Evolutionary conservation across 1,284 basidiomycete genomes (phyloP).

Genomic region (Boletus holoroseus): DNA sequence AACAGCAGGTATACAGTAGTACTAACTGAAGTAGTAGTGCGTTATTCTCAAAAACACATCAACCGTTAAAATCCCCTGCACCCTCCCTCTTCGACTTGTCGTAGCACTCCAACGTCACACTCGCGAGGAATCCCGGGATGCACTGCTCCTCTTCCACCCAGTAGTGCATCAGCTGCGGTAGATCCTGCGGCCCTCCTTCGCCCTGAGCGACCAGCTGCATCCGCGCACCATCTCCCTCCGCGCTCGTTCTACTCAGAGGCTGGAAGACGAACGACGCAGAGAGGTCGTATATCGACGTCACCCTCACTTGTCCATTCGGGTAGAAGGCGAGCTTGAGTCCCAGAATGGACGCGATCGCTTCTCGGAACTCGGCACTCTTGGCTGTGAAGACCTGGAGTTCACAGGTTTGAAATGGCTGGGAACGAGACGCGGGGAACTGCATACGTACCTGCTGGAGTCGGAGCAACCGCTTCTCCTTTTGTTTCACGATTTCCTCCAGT

Average conservation of each 20-base stretch:
- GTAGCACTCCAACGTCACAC: slow-evolving; percentile 69
- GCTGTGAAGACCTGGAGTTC: slow-evolving; percentile 56
- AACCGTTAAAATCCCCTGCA: not conserved
- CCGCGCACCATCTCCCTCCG: slow-evolving; percentile 39
- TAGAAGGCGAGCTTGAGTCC: slow-evolving; percentile 83
- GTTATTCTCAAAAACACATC: not conserved
- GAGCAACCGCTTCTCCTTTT: slow-evolving; percentile 71
- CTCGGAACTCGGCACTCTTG: slow-evolving; percentile 77
- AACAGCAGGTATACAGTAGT: not conserved
- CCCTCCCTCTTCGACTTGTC: slow-evolving; percentile 47
- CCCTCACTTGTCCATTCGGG: slow-evolving; percentile 75
- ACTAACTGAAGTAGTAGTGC: not conserved
- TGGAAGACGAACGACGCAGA: slow-evolving; percentile 68
- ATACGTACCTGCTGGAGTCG: slow-evolving; percentile 60
- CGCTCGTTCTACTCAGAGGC: slow-evolving; percentile 36
- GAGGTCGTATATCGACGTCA: slow-evolving; percentile 77
- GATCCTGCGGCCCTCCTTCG: slow-evolving; percentile 62
- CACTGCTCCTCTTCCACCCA: slow-evolving; percentile 71
- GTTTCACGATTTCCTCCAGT: slow-evolving; percentile 53
- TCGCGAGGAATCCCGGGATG: slow-evolving; percentile 71
- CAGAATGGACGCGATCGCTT: slow-evolving; percentile 73
- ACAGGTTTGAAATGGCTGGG: not conserved
- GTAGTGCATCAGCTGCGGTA: slow-evolving; percentile 61
- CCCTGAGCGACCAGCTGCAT: slow-evolving; percentile 70
- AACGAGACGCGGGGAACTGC: not conserved